A percentile compares a stretch with the other conserved stretches of the same genome.
These are phyloP conservation scores for Limnomonas spitsbergensis DNA, from an alignment of 139 green algal genomes.

Conservation along the genomic window DNA sequence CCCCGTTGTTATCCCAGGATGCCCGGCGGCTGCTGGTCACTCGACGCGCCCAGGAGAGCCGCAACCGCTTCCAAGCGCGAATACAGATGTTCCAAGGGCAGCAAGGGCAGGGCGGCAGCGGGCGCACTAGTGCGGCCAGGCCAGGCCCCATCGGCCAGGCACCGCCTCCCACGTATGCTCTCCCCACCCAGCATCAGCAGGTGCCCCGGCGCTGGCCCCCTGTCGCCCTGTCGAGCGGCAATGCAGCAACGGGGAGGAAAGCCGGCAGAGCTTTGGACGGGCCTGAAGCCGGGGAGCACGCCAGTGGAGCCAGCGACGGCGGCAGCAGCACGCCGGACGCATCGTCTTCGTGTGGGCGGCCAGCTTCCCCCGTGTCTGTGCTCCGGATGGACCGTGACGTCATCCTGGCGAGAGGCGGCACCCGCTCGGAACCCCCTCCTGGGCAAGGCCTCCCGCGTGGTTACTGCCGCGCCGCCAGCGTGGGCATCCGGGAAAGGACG, in stretches of 20 bases:
- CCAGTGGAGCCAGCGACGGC: too few relatives aligned
- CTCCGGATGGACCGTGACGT: too few relatives aligned
- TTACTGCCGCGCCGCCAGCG: neutral
- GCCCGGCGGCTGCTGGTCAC: neutral
- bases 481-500: neutral
- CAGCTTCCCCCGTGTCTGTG: too few relatives aligned
- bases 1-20: too few relatives aligned
- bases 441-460: neutral
- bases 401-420: too few relatives aligned
- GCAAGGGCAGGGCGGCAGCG: neutral
- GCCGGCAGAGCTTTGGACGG: too few relatives aligned
- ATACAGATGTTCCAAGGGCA: neutral
- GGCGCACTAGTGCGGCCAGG: neutral
- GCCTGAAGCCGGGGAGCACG: too few relatives aligned
- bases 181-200: neutral
- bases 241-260: neutral
- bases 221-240: neutral
- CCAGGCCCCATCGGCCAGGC: neutral
- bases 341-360: too few relatives aligned
- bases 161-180: neutral
- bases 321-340: too few relatives aligned
- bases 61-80: neutral
- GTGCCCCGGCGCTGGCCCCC: neutral
- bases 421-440: too few relatives aligned
- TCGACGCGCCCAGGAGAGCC: neutral